phyloP scores from a whole-genome alignment of 1,284 basidiomycete genomes.

The Cystobasidiaceae sp. region DNA sequence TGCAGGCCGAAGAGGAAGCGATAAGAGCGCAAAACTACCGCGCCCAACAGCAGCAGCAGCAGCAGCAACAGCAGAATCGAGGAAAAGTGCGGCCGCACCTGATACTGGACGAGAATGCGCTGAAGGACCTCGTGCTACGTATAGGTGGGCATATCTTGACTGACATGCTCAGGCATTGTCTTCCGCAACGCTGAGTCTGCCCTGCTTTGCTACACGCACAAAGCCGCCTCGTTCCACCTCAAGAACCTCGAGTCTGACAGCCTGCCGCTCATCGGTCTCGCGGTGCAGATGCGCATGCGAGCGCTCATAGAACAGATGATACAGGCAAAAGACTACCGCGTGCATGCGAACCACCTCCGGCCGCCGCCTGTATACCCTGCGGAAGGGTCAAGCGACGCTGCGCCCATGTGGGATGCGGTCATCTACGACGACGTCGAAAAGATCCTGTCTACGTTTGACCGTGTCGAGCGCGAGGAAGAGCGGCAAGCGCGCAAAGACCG shows the following conservation, averaged over 20 bases:
- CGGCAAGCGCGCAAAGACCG: slow-evolving; percentile 63
- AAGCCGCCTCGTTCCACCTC: slow-evolving; percentile 42
- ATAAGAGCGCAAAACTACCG: slow-evolving; percentile 32
- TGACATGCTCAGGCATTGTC: no score
- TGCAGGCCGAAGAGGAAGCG: slow-evolving; percentile 43
- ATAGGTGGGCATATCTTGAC: slow-evolving; percentile 39
- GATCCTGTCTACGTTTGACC: slow-evolving; percentile 66
- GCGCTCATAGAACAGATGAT: slow-evolving; percentile 66
- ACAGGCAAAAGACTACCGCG: slow-evolving; percentile 63
- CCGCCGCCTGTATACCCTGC: slow-evolving; percentile 57
- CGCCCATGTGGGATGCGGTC: slow-evolving; percentile 70
- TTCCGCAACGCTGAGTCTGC: no score
- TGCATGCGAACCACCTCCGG: slow-evolving; percentile 60
- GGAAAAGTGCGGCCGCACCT: slow-evolving; percentile 34
- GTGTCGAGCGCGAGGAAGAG: slow-evolving; percentile 73
- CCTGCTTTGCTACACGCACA: neutral
- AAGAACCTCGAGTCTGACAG: slow-evolving; percentile 43
- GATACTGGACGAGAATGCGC: slow-evolving; percentile 37
- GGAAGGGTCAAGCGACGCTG: slow-evolving; percentile 9
- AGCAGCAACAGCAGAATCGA: slow-evolving; percentile 19
- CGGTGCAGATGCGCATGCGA: slow-evolving; percentile 66
- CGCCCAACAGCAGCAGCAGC: neutral
- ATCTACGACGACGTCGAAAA: slow-evolving; percentile 68
- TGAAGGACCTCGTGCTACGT: slow-evolving; percentile 39
- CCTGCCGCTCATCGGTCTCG: slow-evolving; percentile 56